phyloP scores from a whole-genome alignment of 2,329 filamentous ascomycete genomes.

The Trichoderma cornu-damae region DNA sequence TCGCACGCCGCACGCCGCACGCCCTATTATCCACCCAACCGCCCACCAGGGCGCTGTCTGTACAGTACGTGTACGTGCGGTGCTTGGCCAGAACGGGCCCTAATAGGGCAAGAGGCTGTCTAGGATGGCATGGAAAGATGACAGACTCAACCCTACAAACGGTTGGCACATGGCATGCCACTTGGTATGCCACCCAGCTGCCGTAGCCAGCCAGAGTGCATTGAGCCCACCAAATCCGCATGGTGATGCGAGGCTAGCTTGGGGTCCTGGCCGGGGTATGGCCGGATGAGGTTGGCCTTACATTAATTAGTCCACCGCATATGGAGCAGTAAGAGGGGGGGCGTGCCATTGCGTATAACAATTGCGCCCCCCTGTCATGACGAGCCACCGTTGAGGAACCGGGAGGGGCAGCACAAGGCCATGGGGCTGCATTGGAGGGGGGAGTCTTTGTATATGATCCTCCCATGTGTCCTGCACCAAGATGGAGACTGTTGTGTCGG shows the following conservation, averaged over 20 bases:
- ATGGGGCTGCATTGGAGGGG: conserved; percentile 7
- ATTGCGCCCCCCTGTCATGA: conserved; percentile 13
- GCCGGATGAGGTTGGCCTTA: conserved; percentile 31
- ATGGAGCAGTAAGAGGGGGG: conserved; percentile 27
- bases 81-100: conserved; percentile 4
- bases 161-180: not conserved
- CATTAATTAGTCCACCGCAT: conserved; percentile 33
- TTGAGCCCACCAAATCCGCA: conserved; percentile 20
- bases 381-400: conserved; percentile 17
- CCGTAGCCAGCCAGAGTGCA: conserved; percentile 4
- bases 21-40: conserved; percentile 2
- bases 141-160: conserved; percentile 17
- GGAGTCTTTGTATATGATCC: conserved; percentile 6
- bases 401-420: conserved; percentile 4
- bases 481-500: conserved; percentile 11
- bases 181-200: not conserved
- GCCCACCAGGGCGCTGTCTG: conserved; percentile 5
- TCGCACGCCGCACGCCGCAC: conserved; percentile 6
- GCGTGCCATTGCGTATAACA: conserved; percentile 29
- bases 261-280: conserved; percentile 26
- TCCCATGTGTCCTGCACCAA: conserved; percentile 14
- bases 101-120: conserved; percentile 10
- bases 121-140: conserved; percentile 23
- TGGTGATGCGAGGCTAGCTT: conserved; percentile 30
- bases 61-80: conserved; percentile 6